Evolutionary conservation across 768 basidiomycete genomes (phyloP).

Genomic region (Tricholoma sp.): DNA sequence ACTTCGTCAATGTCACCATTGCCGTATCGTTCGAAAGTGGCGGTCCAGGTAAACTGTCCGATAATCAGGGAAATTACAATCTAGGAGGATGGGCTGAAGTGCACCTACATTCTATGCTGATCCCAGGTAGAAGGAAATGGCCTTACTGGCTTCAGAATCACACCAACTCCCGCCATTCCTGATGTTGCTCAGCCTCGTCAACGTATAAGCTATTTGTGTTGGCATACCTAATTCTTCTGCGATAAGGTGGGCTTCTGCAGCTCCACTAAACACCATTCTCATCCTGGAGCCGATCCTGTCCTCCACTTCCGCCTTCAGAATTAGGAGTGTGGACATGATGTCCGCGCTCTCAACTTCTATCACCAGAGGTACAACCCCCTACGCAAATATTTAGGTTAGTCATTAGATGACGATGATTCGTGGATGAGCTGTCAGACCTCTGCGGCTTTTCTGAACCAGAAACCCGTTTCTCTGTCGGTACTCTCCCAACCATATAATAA

Average conservation of each 20-base stretch:
- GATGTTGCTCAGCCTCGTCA: slow-evolving; percentile 1
- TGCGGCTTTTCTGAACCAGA: slow-evolving; percentile 53
- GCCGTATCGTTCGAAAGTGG: slow-evolving; percentile 62
- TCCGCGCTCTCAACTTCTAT: slow-evolving; percentile 67
- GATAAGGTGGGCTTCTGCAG: slow-evolving; percentile 58
- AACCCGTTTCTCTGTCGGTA: slow-evolving; percentile 40
- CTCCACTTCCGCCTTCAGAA: slow-evolving; percentile 66
- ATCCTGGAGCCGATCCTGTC: slow-evolving; percentile 50
- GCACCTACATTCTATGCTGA: slow-evolving; percentile 52
- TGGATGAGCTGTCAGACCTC: slow-evolving; percentile 31
- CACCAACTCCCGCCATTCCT: slow-evolving; percentile 46
- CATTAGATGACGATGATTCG: background rate
- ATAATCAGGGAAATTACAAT: slow-evolving; percentile 5
- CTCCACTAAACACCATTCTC: slow-evolving; percentile 59
- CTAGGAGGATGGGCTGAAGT: background rate
- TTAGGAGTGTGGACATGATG: slow-evolving; percentile 64
- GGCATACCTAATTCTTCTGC: slow-evolving; percentile 58
- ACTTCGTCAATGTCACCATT: slow-evolving; percentile 57
- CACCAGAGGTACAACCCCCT: slow-evolving; percentile 65
- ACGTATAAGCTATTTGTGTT: background rate
- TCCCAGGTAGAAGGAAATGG: slow-evolving; percentile 77
- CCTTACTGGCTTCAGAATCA: slow-evolving; percentile 50
- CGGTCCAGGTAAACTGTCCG: slow-evolving; percentile 59
- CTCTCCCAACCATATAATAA: slow-evolving; percentile 53
- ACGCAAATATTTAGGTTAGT: slow-evolving; percentile 4